Evolutionary conservation across 768 basidiomycete genomes (phyloP), one percentile per base, ranked within the genome.

Genomic region (Infundibulicybe gibba): DNA sequence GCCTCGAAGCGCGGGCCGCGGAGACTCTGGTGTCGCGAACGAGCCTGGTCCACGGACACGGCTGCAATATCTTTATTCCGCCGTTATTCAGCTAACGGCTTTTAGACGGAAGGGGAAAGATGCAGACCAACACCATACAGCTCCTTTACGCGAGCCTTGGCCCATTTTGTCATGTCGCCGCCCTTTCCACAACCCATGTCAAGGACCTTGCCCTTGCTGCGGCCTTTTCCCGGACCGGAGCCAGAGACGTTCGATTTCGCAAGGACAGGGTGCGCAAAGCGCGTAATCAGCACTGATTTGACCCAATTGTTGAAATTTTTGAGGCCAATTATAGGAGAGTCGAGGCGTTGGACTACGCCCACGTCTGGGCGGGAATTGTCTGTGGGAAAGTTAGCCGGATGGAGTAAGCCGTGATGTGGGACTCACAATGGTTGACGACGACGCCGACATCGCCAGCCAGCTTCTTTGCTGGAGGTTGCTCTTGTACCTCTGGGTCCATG

Each of bases 261-360:
- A 32, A 92, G 74, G 30, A 72, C 83, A 2, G 87, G 84, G 61
- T 86, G 83, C 1, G 87, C 89, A 58, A 90, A 97, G 44, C 88
- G 88, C 8, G 87, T 85, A 60, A 99, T 97, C 51, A 98, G 76
- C 14, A 98, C 94, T 9, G 92, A 93, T 65, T 99, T 99, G 56
- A 98, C 87, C 97, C 97, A 99, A 70, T 99, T 99, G 70, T 99
- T 99, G 71, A 98, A 99, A 61, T 79, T 87, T 66, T 97, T 97
- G 45, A 99, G 79, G 32, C 97, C 97, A 45, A 97, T 92, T 56
- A 98, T 99, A 37, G 94, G 92, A 5, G 94, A 97, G 14, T 87
- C 82, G 53, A 78, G 77, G 30, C 97, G 89, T 57, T 88, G 83
- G 9, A 81, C 74, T 25, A 91, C 81, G 47, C 92, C 93, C 9